Evolutionary conservation across 139 green algal species (phyloP), one percentile per base, ranked within the genome.

Genomic region (Asterochloris sp.): DNA sequence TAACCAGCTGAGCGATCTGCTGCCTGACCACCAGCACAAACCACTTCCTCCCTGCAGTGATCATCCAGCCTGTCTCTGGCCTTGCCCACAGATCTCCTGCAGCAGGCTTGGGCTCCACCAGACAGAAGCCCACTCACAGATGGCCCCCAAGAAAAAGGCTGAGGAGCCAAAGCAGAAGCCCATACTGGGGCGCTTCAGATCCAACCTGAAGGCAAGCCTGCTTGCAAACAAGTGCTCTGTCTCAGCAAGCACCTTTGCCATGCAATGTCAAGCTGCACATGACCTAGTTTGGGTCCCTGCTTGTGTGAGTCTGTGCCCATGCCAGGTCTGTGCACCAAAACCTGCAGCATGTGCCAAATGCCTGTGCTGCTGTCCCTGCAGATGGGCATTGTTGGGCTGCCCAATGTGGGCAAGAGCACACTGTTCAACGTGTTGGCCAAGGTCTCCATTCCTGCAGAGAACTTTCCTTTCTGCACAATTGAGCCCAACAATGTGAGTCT

Each of bases 391-490:
- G 96, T 99, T 24, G 96, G 96, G 23, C 84, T 99, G 78, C 96
- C 96, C 24, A 99, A 99, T 83, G 96, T 99, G 17, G 96, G 96
- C 82, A 99, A 99, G 89, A 93, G 87, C 61, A 97, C 94, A 12
- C 88, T 98, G 0, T 99, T 99, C 91, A 99, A 99, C 88, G 82
- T 90, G 54, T 85, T 99, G 21, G 95, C 89, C n/a, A 94, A 95
- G 84, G 87, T 95, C 78, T 85, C 89, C 71, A 96, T 98, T 26
- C 93, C 95, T 15, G 95, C 95, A 1, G 95, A 98, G 79, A 98
- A 97, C 88, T 98, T 97, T 83, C 95, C 95, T 19, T 98, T 98
- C 87, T 99, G 96, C 90, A 99, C 96, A 62, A 98, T 98, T 81
- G 95, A 98, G 76, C 95, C 95, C 54, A 97, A 98, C 87, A 82